Base-by-base conservation (phyloP, 2,329 filamentous ascomycete species). In the Cercospora sesami region DNA sequence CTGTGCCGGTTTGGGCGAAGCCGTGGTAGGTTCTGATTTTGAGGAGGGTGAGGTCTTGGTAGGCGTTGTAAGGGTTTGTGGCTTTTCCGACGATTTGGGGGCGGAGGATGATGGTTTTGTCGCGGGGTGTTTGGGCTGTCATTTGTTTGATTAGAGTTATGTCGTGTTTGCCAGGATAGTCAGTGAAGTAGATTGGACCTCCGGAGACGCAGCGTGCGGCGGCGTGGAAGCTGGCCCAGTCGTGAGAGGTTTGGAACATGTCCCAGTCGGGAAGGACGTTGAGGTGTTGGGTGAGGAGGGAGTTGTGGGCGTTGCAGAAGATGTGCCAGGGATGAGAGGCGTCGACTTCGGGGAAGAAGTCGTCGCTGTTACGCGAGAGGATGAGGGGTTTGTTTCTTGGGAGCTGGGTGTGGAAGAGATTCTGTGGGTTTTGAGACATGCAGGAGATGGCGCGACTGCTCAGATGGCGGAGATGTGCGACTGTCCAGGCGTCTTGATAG, bases 141-240 rank as follows among this genome's bases (percentile, higher is more conserved):
- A 98, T 94, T 77, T 96, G 90, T 30, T 84, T 80, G 68, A 99
- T 91, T 16, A 99, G 80, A 5, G 85, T 80, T 31, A 93, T 75
- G 75, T 97, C 86, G 78, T 98, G 93, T 68, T 92, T 81, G 0
- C 93, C 94, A 0, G 94, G 94, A 0, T 89, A 86, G 79, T 99
- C 95, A 0, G 94, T 98, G 77, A 99, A 94, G 75, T 96, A 97
- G 48, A 99, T 90, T 0, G 94, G 95, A 0, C 95, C 95, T 8
- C 95, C 95, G 59, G 90, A 94, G 9, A 99, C 84, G 78, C 93
- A 96, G 58, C 95, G 87, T 1, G 93, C 94, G 1, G 95, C 94
- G 4, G 92, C 95, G 74, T 99, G 95, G 77, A 95, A 96, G 0
- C 86, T 87, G 0, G 91, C 91, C 78, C 92, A 96, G 1, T 84